Evolutionary conservation across 1,284 basidiomycete species (phyloP), one percentile per base, ranked within the genome.

Genomic region (Veloporphyrellus conicus): DNA sequence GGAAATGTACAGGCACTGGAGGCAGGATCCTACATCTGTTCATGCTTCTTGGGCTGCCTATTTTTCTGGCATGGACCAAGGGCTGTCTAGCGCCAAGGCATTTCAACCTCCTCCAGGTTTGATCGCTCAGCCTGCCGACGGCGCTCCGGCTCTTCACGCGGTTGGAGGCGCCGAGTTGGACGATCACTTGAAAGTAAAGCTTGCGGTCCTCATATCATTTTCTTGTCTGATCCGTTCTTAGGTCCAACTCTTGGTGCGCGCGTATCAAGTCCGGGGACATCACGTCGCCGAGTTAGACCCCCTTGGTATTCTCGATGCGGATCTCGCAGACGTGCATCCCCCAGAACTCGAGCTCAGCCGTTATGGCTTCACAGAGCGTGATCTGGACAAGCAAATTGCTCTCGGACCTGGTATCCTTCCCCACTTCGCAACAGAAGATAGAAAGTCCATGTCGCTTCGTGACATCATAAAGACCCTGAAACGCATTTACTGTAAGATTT

Each of bases 231-330:
- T 38, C 19, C 14, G 10, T 19, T 39, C 3, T 45, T 54, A 96
- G 93, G 85, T 93, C 19, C 94, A 97, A 87, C 79, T 97, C 28
- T 84, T 97, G 54, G 92, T 98, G 49, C 88, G 95, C 58, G 95
- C 96, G 7, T 99, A 96, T 73, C 95, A 99, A 84, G 95, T 99
- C 25, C 90, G 94, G 49, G 95, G 96, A 29, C 96, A 99, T 68
- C 92, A 96, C 66, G 81, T 95, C 57, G 96, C 95, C 47, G 87
- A 94, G 59, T 79, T 99, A 50, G 95, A 99, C 66, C 95, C 95
- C 31, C 82, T 99, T 23, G 92, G 92, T 37, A 94, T 99, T 61
- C 76, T 90, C 52, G 84, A 94, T 61, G 80, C 92, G 41, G 94
- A 98, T 66, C 81, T 96, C 43, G 81, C 81, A 44, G 77, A 83